Evolutionary conservation across 192 early-diverging fungal species (phyloP), one percentile per base, ranked within the genome.

Genomic region (Coemansia sp.): DNA sequence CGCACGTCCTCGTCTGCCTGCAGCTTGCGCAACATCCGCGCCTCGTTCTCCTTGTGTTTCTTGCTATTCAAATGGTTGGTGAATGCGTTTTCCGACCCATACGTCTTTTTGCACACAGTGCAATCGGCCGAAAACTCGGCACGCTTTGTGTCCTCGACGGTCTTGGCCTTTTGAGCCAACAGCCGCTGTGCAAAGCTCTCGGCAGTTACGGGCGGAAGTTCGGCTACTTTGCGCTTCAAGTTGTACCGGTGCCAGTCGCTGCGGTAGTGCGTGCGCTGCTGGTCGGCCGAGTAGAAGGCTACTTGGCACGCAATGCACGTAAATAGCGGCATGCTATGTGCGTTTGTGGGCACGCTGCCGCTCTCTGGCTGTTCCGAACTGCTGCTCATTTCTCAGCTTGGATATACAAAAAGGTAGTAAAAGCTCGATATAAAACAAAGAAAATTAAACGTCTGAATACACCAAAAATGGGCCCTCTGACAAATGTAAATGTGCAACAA

Each of bases 241-340:
- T 99, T 99, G 86, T 99, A 99, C 37, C 96, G 85, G 65, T 99
- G 98, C 96, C 97, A 99, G 85, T 99, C 95, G 29, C 91, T 89
- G 23, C 89, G 86, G 75, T 96, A 96, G 79, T 99, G 97, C 29
- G 87, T 86, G 39, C 97, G 82, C 82, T 99, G 97, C 66, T 86
- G 77, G 45, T 96, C 93, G 12, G 93, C 87, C 2, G 91, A 85
- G 65, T 87, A 73, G 79, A 99, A 99, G 7, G 93, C 93, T 15
- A 97, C 91, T 71, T 98, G 93, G 79, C 97, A 99, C 23, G 92
- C 83, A 24, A 94, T 82, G 66, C 92, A 94, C 25, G 92, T 92
- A 66, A 85, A 94, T 9, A 93, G 60, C 53, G 85, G 79, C 7
- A 86, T 29, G 70, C 67, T 77, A 32, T 76, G 69, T n/a, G 67